Base-by-base conservation (phyloP, 2,329 filamentous ascomycete genomes). In the Scolecobasidium constrictum region DNA sequence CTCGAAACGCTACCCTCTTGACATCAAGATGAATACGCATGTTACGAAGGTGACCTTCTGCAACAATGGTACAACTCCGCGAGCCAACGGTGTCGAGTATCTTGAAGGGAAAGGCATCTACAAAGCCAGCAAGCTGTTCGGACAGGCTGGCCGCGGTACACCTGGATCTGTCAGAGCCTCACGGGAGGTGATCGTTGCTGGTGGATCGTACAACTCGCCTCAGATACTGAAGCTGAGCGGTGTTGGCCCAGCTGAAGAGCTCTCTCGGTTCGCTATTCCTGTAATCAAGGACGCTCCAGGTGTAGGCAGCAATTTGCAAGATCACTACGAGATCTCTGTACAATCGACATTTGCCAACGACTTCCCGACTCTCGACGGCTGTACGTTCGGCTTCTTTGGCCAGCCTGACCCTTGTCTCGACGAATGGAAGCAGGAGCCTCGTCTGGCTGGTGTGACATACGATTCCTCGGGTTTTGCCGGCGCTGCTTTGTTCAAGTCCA, bases 221-320 rank as follows among this genome's bases (percentile, higher is more conserved):
- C 78, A 83, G 56, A 59, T 83, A 3, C 71, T 83, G 11, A 75
- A 78, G 60, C 68, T 81, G 2, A 73, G 67, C 40, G 79, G 79
- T n/a, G 68, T 83, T 23, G 78, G 78, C 0, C 75, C 76, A 0
- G 52, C 57, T 6, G 53, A 57, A 1, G 58, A 71, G 33, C 61
- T 72, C 3, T 44, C 58, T 26, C 45, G 56, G 12, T 62, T 64
- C 37, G 53, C 61, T 13, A 44, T 44, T 22, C 21, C 38, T 19
- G 9, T 44, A 11, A 13, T 45, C 40, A 18, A 6, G 6, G 40
- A 44, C 20, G 15, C 31, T 5, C 71, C 72, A 1, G 75, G 78
- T 36, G 77, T 84, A 2, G 79, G 79, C 5, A 72, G 69, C 45
- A 78, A 82, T 58, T 64, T 83, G 3, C 65, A 78, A 46, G 78